Conservation (phyloP, 2,329 filamentous ascomycete species). For the Diaporthe humulicola region DNA sequence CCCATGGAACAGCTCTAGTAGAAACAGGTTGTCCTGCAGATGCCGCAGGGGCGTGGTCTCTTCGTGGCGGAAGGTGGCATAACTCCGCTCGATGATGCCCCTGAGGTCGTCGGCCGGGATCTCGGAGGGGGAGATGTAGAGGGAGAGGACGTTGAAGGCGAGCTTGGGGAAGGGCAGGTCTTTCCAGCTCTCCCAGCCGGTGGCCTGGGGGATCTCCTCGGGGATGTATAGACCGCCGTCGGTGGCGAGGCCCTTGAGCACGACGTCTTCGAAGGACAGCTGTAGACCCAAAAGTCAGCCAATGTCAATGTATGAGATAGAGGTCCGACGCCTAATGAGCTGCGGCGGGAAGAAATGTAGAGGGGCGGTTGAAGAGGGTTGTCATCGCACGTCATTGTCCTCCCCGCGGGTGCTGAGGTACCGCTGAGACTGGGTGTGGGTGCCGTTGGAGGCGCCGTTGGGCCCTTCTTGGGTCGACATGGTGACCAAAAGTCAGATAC, state of each 20-base stretch:
- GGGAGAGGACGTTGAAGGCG: conserved; percentile 85
- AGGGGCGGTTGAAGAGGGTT: conserved; percentile 15
- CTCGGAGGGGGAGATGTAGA: conserved; percentile 88
- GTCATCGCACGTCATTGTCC: conserved; percentile 59
- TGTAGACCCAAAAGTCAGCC: conserved; percentile 49
- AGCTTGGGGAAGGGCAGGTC: conserved; percentile 84
- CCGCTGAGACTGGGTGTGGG: conserved; percentile 61
- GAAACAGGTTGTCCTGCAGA: conserved; percentile 83
- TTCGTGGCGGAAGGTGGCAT: conserved; percentile 86
- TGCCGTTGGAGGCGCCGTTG: conserved; percentile 50
- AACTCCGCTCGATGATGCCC: conserved; percentile 85
- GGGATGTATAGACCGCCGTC: conserved; percentile 94
- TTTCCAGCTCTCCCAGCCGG: conserved; percentile 74
- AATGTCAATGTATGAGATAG: conserved; percentile 32
- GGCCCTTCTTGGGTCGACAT: conserved; percentile 59
- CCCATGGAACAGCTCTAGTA: conserved; percentile 96
- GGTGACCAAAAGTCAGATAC: conserved; percentile 38
- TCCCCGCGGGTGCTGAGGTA: conserved; percentile 66
- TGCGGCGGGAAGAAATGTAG: conserved; percentile 5
- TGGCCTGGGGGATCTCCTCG: conserved; percentile 76
- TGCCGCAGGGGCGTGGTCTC: conserved; percentile 85
- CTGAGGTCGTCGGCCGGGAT: conserved; percentile 86
- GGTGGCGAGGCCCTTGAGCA: conserved; percentile 87
- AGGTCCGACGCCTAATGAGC: not conserved
- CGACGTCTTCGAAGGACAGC: conserved; percentile 92